These are phyloP conservation scores for Tuber aestivum DNA, from an alignment of 495 filamentous ascomycete species.

Conservation along the genomic window DNA sequence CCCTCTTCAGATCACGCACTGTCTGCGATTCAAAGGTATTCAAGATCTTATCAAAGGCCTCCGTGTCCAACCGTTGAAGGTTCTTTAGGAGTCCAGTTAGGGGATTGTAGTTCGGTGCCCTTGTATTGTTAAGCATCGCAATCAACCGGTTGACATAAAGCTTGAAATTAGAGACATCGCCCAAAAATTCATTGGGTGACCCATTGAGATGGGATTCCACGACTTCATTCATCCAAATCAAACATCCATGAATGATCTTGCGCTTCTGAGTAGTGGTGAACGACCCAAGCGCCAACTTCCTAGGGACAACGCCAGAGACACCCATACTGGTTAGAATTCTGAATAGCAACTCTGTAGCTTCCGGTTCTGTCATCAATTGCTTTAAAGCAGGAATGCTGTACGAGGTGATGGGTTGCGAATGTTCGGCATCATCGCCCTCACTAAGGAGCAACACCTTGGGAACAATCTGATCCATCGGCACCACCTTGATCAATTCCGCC, in stretches of 20 bases:
- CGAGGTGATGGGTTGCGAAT: constrained; percentile 37
- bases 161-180: constrained; percentile 38
- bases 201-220: constrained; percentile 36
- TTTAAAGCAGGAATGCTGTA: constrained; percentile 39
- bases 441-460: constrained; percentile 40
- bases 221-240: constrained; percentile 41
- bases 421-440: constrained; percentile 42
- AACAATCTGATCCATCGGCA: constrained; percentile 43
- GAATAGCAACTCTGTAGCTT: constrained; percentile 40
- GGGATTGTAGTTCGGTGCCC: constrained; percentile 31
- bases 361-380: constrained; percentile 34
- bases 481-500: constrained; percentile 37
- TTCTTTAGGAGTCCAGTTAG: constrained; percentile 35
- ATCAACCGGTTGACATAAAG: constrained; percentile 38
- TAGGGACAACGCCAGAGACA: constrained; percentile 36
- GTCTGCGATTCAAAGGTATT: constrained; percentile 39
- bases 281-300: constrained; percentile 38
- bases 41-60: constrained; percentile 38
- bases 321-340: constrained; percentile 39
- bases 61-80: constrained; percentile 30
- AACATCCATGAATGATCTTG: constrained; percentile 38
- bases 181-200: constrained; percentile 39
- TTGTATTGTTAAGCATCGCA: constrained; percentile 41
- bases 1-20: constrained; percentile 35
- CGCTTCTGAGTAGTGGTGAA: constrained; percentile 41